Evolutionary conservation across 108 stramenopile species (phyloP), one percentile per base, ranked within the genome.

Genomic region (Cyclotella choctawhatcheeana): DNA sequence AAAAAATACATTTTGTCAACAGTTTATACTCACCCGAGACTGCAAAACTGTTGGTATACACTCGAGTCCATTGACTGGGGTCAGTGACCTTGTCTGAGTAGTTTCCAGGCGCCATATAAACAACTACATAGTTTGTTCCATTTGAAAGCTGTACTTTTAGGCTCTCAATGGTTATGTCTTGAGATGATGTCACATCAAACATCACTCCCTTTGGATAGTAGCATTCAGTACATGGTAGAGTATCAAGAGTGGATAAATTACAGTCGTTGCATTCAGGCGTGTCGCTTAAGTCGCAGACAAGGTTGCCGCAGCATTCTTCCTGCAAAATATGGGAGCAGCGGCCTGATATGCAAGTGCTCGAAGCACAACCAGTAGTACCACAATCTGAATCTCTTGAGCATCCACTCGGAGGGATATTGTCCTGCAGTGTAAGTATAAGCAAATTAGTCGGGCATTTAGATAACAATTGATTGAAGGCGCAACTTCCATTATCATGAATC

Each of bases 11-110:
- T 24, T 22, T 22, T 10, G 5, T 24, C 10, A 22, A 22, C 2
- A 5, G n/a, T n/a, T 52, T 18, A 22, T 22, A n/a, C 51, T 52
- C 21, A 52, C 51, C 51, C 1, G 24, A 22, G 22, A 24, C 22
- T 24, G 21, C 51, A 22, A 52, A 52, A 22, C 21, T 52, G 21
- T 52, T 52, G 1, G 1, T 22, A 5, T 52, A 52, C 20, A 52
- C 22, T 52, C 24, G 21, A 22, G 51, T 52, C 51, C 51, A 52
- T 22, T 22, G 2, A 22, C 51, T 52, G 24, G 51, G 20, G 21
- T 52, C 51, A 2, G 51, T 52, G 21, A 22, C 51, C 51, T 52
- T 52, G 51, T 52, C 51, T 22, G 51, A 5, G 24, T 22, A 52
- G 21, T 22, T 52, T 22, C 51, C 51, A 52, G n/a, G 51, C 24